Base-by-base conservation (phyloP, 306 rosid species). In the Prunus mongolica region DNA sequence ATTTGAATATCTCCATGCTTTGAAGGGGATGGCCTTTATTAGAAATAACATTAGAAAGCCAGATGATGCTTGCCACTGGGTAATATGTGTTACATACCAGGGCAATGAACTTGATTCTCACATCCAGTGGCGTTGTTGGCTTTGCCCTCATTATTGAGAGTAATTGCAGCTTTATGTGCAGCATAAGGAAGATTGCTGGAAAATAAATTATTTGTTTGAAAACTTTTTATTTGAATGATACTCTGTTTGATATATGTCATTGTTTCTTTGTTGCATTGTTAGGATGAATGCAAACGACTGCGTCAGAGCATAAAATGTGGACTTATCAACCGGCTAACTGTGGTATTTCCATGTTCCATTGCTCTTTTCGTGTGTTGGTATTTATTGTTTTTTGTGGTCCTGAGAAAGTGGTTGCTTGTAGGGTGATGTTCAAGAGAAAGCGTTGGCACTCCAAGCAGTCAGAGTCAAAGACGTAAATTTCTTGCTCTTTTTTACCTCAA, bases 281-380 rank as follows among this genome's bases (percentile, higher is more conserved):
- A 96, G 99, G 99, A 96, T 72, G 99, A 96, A 82, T 96, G 99
- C 93, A 93, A 96, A 83, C 96, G 99, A 30, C 89, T 96, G 27
- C 96, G 99, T 24, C 99, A 96, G 85, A 96, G 99, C 88, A 93
- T 96, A 60, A 96, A 93, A 80, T 96, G 99, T 74, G 99, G 99
- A 58, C 89, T 96, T 72, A 90, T 96, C 79, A 91, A 78, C 83
- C 88, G 97, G 78, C 78, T 91, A 64, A 89, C 96, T 69, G 97
- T 96, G 97, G 99, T 96, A 93, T 81, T 51, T 75, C 57, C 74
- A 10, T 78, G 63, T 72, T 82, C 56, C 73, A 13, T 78, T 49
- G 45, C 78, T 46, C 72, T 46, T 87, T 71, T 24, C 27, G 70
- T 57, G n/a, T 27, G 52, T 27, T 64, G 45, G 6, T 19, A 44